A percentile compares a stretch with the other conserved stretches of the same genome.
Evolutionary conservation across 805 yeast species (phyloP).

Genomic region (Metschnikowia lachancei): DNA sequence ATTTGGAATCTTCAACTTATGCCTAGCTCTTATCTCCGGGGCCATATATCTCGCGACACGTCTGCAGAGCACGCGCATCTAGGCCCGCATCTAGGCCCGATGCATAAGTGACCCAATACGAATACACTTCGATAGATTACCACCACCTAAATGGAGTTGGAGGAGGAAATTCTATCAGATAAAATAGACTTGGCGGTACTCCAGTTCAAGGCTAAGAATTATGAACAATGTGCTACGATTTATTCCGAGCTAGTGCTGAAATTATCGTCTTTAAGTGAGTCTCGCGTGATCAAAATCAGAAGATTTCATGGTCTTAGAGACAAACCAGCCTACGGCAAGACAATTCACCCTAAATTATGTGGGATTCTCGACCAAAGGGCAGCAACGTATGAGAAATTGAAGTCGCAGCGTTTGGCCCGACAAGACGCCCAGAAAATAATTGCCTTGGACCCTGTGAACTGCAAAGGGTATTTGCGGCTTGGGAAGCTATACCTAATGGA

Average conservation of each 20-base stretch:
- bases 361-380: constrained; percentile 46
- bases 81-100: neutral
- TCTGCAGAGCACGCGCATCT: constrained; percentile 6
- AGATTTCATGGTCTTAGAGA: constrained; percentile 21
- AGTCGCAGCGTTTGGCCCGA: constrained; percentile 29
- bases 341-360: constrained; percentile 37
- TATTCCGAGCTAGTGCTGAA: constrained; percentile 27
- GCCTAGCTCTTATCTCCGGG: neutral
- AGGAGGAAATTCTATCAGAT: constrained; percentile 28
- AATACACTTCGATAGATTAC: neutral
- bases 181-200: constrained; percentile 30
- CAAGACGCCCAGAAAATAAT: constrained; percentile 37
- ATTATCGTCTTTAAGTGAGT: constrained; percentile 19
- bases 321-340: constrained; percentile 29
- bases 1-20: no score
- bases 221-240: constrained; percentile 25
- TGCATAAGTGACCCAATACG: neutral
- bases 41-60: constrained; percentile 5
- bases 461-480: constrained; percentile 49
- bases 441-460: constrained; percentile 41
- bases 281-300: constrained; percentile 18
- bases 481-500: constrained; percentile 34
- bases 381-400: constrained; percentile 47
- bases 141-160: constrained; percentile 17
- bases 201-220: constrained; percentile 32